Base-by-base conservation (phyloP, 441 rosid species). In the Pelargonium myrrhifolium region DNA sequence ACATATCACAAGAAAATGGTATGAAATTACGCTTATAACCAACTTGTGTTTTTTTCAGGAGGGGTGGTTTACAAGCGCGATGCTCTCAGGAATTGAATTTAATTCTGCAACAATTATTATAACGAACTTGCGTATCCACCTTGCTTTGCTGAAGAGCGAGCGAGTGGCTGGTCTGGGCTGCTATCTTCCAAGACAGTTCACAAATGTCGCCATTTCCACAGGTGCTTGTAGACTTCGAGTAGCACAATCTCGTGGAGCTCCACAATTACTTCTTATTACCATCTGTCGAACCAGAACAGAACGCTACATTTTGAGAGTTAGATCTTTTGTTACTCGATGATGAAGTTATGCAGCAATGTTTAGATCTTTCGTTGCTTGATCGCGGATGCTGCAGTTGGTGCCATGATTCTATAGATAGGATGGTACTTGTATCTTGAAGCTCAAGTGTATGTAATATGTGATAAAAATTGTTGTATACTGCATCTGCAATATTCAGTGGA, bases 51-150 rank as follows among this genome's bases (percentile, higher is more conserved):
- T n/a, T n/a, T n/a, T 75, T 71, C 88, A 91, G 97, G 87, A 86
- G 79, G 78, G 97, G 98, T 2, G 98, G 98, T 61, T 68, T 78
- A 37, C 65, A 89, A 78, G 82, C 96, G 65, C 89, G 77, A 74
- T 80, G 81, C 65, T 90, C 93, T 18, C 76, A 71, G 61, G 97
- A 93, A 65, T 73, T 93, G 81, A 88, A 82, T 78, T 82, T 91
- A 56, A 84, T 87, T 68, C 93, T 93, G 74, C 96, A 84, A 76
- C 76, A 82, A n/a, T n/a, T n/a, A 66, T 78, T 87, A 60, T 81
- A 79, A 68, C 65, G 56, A 61, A 43, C 47, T 3, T 37, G 69
- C 37, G 7, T 47, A 26, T 75, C 62, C 37, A 40, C 28, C 49
- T 64, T 62, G 62, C 22, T 11, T 15, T 3, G 37, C 66, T 60